Base-by-base conservation (phyloP, 345 rosid genomes). In the Camelina neglecta region DNA sequence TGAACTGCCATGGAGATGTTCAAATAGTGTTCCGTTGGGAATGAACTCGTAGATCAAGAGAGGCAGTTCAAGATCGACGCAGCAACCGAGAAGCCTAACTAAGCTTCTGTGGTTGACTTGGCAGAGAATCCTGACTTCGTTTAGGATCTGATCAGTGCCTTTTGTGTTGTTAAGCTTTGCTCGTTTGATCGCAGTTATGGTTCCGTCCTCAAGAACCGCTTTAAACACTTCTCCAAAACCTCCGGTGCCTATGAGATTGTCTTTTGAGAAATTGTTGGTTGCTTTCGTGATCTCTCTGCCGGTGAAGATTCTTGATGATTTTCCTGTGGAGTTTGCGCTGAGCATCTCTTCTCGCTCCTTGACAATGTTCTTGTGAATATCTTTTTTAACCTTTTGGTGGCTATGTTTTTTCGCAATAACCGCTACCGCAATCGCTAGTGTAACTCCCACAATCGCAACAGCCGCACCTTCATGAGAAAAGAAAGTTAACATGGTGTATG, bases 221-320 rank as follows among this genome's bases (percentile, higher is more conserved):
- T 83, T 86, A 75, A 79, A 86, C 31, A 89, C 93, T 75, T 86
- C 91, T 1, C 93, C 89, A 4, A 85, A 89, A 15, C 93, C 90
- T 45, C 91, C 91, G 0, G 84, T 42, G 38, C 90, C 93, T 11
- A 89, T 75, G 41, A 85, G 85, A 36, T 84, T 80, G 36, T 73
- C 84, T 56, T 74, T 77, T 47, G 91, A 87, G 84, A 89, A 89
- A 65, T 84, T 85, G 74, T 65, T 69, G 18, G 93, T 85, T 50
- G 90, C 90, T 74, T 80, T 85, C 8, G 56, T 67, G 38, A 89
- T 77, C 38, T 89, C 88, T 35, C 83, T 83, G 21, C 83, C 80
- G 0, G 83, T 79, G 81, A 86, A 85, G 81, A 86, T 72, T 72
- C 82, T 83, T 57, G 87, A 85, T 12, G 84, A 56, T 65, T 81